phyloP scores from a whole-genome alignment of 164 flowering plant genomes.

The Sextonia rubra region DNA sequence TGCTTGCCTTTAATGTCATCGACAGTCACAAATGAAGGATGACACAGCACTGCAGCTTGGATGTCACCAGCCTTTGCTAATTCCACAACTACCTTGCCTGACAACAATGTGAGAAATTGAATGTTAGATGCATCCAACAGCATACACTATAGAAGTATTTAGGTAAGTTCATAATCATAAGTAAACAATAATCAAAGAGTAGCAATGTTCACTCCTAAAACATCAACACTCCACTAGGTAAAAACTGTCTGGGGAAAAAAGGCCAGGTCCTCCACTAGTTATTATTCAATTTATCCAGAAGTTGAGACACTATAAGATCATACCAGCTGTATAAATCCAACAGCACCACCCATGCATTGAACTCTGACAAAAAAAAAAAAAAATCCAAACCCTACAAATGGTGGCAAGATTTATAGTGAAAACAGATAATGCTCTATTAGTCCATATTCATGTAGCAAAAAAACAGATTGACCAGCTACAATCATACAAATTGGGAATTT shows the following conservation, averaged over 20 bases:
- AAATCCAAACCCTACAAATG: too few relatives aligned
- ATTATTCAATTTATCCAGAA: not conserved
- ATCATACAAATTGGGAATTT: too few relatives aligned
- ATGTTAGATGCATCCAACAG: not conserved
- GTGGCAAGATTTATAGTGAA: too few relatives aligned
- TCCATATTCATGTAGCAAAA: too few relatives aligned
- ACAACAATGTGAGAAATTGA: slow-evolving; percentile 3
- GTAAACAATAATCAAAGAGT: not conserved
- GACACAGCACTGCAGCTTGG: slow-evolving; percentile 62
- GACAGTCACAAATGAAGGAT: slow-evolving; percentile 59
- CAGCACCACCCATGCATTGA: too few relatives aligned
- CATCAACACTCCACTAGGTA: not conserved
- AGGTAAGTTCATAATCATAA: not conserved
- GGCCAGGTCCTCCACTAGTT: not conserved
- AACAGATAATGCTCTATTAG: too few relatives aligned
- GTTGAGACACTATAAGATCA: too few relatives aligned
- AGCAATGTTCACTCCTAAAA: not conserved
- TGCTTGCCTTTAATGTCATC: slow-evolving; percentile 64
- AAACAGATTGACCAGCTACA: too few relatives aligned
- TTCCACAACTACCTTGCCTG: slow-evolving; percentile 67
- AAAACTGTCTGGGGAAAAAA: not conserved
- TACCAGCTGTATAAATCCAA: too few relatives aligned
- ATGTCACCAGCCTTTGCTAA: slow-evolving; percentile 43
- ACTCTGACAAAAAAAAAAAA: too few relatives aligned
- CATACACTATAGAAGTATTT: too few relatives aligned